A percentile compares a stretch with the other conserved stretches of the same genome.
Conservation (phyloP, 2,329 filamentous ascomycete genomes). For the Colletotrichum liriopes region DNA sequence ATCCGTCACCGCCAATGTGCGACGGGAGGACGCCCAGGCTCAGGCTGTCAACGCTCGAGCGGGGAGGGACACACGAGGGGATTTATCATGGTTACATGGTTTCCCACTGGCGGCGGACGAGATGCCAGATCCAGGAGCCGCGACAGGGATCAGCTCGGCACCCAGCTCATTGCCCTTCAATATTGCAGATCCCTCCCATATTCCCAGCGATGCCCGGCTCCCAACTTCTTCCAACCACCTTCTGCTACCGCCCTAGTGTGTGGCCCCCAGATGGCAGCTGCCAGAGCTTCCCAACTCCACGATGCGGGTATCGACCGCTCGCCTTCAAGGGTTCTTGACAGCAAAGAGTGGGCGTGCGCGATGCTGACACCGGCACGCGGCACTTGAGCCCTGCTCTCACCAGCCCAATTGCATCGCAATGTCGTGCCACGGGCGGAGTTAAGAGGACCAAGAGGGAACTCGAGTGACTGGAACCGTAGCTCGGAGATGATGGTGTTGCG, state of each 20-base stretch:
- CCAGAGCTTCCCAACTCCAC: slow-evolving; percentile 15
- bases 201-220: background rate
- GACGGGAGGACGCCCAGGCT: background rate
- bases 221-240: slow-evolving; percentile 25
- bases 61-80: slow-evolving; percentile 13
- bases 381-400: slow-evolving; percentile 5
- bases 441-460: slow-evolving; percentile 4
- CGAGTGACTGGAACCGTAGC: background rate
- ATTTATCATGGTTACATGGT: slow-evolving; percentile 37
- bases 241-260: slow-evolving; percentile 9
- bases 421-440: slow-evolving; percentile 29
- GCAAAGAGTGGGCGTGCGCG: background rate
- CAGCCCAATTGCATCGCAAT: slow-evolving; percentile 30
- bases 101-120: slow-evolving; percentile 37
- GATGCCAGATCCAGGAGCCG: slow-evolving; percentile 36
- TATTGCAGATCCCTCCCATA: background rate
- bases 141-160: slow-evolving; percentile 36
- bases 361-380: slow-evolving; percentile 24
- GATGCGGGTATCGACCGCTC: background rate
- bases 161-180: slow-evolving; percentile 5
- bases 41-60: slow-evolving; percentile 6
- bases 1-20: slow-evolving; percentile 6
- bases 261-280: background rate
- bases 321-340: background rate
- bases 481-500: slow-evolving; percentile 29